Percentiles rank a stretch among this genome's conserved stretches.
Evolutionary conservation across 1,284 basidiomycete species (phyloP).

Genomic region (Peniophora sp.): DNA sequence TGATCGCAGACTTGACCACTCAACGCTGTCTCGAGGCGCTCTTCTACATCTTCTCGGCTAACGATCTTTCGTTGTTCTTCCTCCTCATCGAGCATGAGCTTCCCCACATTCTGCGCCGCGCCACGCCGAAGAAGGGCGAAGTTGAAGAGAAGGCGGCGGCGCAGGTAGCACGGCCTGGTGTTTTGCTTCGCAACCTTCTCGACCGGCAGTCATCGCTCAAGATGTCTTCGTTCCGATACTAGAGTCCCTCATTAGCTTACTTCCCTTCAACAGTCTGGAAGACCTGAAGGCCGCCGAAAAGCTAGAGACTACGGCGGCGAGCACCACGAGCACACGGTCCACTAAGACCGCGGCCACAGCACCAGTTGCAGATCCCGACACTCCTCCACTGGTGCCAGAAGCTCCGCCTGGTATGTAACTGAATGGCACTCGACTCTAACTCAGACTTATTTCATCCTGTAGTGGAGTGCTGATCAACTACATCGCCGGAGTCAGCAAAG

Average conservation of each 20-base stretch:
- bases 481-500: background rate
- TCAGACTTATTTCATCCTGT: too few relatives aligned
- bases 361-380: too few relatives aligned
- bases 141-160: conserved; percentile 82
- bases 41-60: conserved; percentile 77
- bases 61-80: conserved; percentile 79
- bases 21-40: conserved; percentile 90
- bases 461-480: too few relatives aligned
- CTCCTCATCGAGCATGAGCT: conserved; percentile 94
- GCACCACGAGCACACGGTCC: too few relatives aligned
- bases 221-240: conserved; percentile 84
- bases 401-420: too few relatives aligned
- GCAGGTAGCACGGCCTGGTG: conserved; percentile 85
- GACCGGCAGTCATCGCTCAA: conserved; percentile 80
- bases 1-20: conserved; percentile 85
- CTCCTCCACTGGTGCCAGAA: background rate
- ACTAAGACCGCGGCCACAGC: too few relatives aligned
- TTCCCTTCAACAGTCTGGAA: conserved; percentile 67
- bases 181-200: conserved; percentile 77
- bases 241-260: conserved; percentile 81
- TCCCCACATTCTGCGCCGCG: conserved; percentile 65
- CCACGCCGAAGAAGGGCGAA: conserved; percentile 77
- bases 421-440: too few relatives aligned
- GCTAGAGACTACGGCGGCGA: too few relatives aligned
- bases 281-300: too few relatives aligned